Evolutionary conservation across 2,329 filamentous ascomycete genomes (phyloP), one percentile per base, ranked within the genome.

Genomic region (Claviceps africana): DNA sequence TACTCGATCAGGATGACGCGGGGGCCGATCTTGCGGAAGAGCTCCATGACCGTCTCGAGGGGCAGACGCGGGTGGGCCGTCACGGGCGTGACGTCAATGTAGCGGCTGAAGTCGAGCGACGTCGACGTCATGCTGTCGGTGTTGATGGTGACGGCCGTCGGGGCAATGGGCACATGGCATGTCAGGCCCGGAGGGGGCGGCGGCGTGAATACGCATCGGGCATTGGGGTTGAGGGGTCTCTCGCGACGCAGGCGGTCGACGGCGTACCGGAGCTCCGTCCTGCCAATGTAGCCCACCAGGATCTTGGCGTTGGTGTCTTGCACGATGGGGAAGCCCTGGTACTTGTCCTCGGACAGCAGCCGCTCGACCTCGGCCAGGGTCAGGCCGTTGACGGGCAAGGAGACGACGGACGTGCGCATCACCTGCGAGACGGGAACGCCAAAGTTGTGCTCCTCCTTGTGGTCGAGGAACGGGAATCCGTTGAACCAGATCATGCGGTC

Each of bases 401-500:
- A 80, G 2, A 87, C 80, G 0, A 90, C 77, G 50, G 86, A 79
- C 2, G 78, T 78, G 1, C 83, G 90, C 90, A 97, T 96, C 57
- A 87, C 88, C 56, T 87, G 81, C 0, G 88, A 93, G 10, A 97
- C 93, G 0, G 93, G 86, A 0, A 97, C 90, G 47, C 90, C 91
- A 67, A 97, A 96, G 51, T 90, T 90, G 68, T 96, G 90, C 53
- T 97, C 93, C 67, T 97, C 91, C 64, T 98, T 98, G 67, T 86
- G 94, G 70, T 98, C 93, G 2, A 98, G 76, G 69, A 94, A 98
- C 0, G 93, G 93, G 62, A 96, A 95, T 1, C 93, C 93, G 60
- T 88, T 97, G 70, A 96, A 95, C 85, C 89, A 95, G 60, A 98
- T 98, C 88, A 96, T 95, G 56, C 89, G 85, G 66, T 98, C 93